phyloP scores from a whole-genome alignment of 2,329 filamentous ascomycete genomes.

The Fusarium sp. region DNA sequence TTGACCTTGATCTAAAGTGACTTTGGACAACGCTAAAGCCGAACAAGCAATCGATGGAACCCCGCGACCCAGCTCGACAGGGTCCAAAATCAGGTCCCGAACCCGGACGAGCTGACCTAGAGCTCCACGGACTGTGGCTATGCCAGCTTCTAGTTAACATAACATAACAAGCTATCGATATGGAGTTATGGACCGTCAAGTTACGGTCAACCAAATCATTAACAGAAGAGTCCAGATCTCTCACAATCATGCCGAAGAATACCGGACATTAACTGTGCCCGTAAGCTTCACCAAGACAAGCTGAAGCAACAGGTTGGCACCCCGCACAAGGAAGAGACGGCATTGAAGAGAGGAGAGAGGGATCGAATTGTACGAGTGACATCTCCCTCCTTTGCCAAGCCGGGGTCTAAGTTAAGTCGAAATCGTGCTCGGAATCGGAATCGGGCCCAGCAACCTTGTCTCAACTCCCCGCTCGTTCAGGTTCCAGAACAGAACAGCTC shows the following conservation, averaged over 20 bases:
- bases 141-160: constrained; percentile 14
- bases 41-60: constrained; percentile 25
- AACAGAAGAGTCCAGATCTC: constrained; percentile 1
- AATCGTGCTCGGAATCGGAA: constrained; percentile 24
- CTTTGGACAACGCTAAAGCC: constrained; percentile 36
- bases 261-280: not conserved
- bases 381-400: constrained; percentile 29
- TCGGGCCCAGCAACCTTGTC: constrained; percentile 30
- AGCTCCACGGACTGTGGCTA: constrained; percentile 36
- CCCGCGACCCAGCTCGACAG: constrained; percentile 42
- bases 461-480: constrained; percentile 26
- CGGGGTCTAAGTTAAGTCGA: constrained; percentile 26
- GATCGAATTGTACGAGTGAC: constrained; percentile 28
- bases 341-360: constrained; percentile 8
- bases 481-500: constrained; percentile 27
- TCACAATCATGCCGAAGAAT: not conserved
- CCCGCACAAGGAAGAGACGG: constrained; percentile 13
- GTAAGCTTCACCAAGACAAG: constrained; percentile 1
- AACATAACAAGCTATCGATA: constrained; percentile 16
- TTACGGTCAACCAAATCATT: constrained; percentile 11
- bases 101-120: constrained; percentile 43
- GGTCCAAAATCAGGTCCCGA: constrained; percentile 37
- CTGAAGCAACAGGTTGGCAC: constrained; percentile 2
- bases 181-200: constrained; percentile 12
- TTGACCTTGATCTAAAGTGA: constrained; percentile 26